These are phyloP conservation scores for Corymbia citriodora DNA, from an alignment of 441 rosid genomes.

Conservation along the genomic window DNA sequence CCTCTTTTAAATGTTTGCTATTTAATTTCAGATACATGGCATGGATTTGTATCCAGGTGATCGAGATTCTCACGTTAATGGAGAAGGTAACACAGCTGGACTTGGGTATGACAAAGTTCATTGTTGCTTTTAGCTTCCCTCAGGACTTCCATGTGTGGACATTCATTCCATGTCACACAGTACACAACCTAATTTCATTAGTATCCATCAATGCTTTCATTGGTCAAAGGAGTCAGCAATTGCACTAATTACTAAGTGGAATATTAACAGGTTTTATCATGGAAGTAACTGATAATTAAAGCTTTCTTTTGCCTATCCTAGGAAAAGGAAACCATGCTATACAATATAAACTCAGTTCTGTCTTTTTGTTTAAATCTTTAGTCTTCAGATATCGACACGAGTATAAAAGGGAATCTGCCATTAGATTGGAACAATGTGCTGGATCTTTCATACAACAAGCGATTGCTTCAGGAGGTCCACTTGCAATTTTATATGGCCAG, in stretches of 20 bases:
- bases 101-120: background rate
- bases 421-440: constrained; percentile 12
- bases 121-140: background rate
- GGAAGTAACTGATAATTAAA: background rate
- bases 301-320: background rate
- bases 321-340: background rate
- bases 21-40: background rate
- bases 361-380: background rate
- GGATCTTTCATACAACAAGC: constrained; percentile 8
- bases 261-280: background rate
- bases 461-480: constrained; percentile 10
- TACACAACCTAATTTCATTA: background rate
- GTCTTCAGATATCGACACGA: constrained; percentile 1
- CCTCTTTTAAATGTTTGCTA: background rate
- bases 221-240: background rate
- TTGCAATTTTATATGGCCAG: constrained; percentile 15
- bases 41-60: background rate
- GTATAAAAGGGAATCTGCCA: constrained; percentile 6
- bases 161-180: background rate
- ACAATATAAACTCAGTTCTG: background rate
- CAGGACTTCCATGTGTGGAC: background rate
- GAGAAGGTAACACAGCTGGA: background rate
- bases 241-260: background rate
- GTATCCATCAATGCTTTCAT: background rate
- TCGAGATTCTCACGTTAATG: background rate